These are phyloP conservation scores for Batkoa obscura DNA, from an alignment of 371 early-diverging fungal genomes.

Conservation along the genomic window DNA sequence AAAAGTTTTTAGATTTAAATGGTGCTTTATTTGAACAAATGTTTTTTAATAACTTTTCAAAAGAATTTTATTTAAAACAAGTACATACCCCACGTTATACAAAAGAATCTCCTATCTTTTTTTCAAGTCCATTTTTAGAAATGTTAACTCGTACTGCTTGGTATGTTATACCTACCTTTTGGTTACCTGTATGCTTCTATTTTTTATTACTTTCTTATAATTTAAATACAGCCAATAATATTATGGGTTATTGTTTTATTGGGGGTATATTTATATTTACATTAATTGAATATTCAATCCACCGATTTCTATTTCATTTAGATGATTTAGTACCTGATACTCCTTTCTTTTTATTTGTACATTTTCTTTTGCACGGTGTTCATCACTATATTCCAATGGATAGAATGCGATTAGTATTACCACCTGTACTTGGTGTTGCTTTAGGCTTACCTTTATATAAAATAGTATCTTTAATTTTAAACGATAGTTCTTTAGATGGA, in stretches of 20 bases:
- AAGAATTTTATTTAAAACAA: conserved; percentile 68
- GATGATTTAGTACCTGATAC: conserved; percentile 74
- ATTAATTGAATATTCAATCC: conserved; percentile 60
- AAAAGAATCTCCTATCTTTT: conserved; percentile 56
- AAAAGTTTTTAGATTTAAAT: conserved; percentile 60
- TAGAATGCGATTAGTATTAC: conserved; percentile 85
- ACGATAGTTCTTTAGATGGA: conserved; percentile 24
- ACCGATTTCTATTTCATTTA: conserved; percentile 84
- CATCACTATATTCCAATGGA: conserved; percentile 96
- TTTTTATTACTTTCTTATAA: conserved; percentile 4
- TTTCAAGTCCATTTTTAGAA: conserved; percentile 54
- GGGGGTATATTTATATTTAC: conserved; percentile 67
- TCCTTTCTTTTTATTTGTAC: conserved; percentile 43
- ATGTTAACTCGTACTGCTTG: conserved; percentile 72
- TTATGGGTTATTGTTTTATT: conserved; percentile 13
- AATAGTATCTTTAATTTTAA: conserved; percentile 23
- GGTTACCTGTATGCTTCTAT: conserved; percentile 35
- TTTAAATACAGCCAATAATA: neutral
- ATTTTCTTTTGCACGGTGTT: conserved; percentile 87
- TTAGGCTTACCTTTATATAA: conserved; percentile 21
- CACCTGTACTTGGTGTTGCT: conserved; percentile 64
- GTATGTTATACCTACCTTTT: conserved; percentile 72
- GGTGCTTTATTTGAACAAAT: conserved; percentile 73
- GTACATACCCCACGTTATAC: conserved; percentile 79
- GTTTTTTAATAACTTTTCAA: conserved; percentile 39